Evolutionary conservation across 164 flowering plant genomes (phyloP), one percentile per base, ranked within the genome.

Genomic region (Aristolochia californica): DNA sequence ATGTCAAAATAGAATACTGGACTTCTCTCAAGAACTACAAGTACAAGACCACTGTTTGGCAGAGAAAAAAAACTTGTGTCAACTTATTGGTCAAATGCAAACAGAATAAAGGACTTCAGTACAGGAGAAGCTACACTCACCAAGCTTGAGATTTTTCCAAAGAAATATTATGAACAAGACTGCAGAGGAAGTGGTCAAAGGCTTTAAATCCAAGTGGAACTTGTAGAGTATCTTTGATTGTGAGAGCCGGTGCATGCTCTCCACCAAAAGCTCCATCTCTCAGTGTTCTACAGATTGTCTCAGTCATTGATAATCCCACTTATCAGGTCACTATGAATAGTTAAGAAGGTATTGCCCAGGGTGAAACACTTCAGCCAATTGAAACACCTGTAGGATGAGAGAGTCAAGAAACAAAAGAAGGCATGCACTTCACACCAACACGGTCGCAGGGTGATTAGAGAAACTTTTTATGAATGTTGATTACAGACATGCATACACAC

Each of bases 251-350:
- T 0, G 99, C 95, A 51, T 74, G 87, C 63, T 94, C 97, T 45
- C 95, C 99, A 50, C 80, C 93, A 21, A 81, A 23, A 28, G 76
- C 70, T 38, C 99, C 97, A 61, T 93, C 97, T 25, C 99, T 68
- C 13, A 93, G 80, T 0, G 76, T 68, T 73, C 95, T 78, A 77
- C 83, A 77, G 28, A 85, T 74, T 40, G 76, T 54, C 44, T 93
- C 96, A 62, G 97, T 84, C 99, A 89, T 87, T 59, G 55, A 34
- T 34, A 34, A 34, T 34, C 40, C 40, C 7, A 5, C 10, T 9
- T 3, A 34, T 12, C 40, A 34, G 10, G 10, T 34, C 11, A 34
- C 10, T 5, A 34, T 4, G 10, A 34, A 34, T 2, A 34, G 40
- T 12, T 34, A 34, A 4, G 10, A 8, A 34, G 40, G 10, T 5